phyloP scores from a whole-genome alignment of 768 basidiomycete genomes.

The Naganishia kalamii region DNA sequence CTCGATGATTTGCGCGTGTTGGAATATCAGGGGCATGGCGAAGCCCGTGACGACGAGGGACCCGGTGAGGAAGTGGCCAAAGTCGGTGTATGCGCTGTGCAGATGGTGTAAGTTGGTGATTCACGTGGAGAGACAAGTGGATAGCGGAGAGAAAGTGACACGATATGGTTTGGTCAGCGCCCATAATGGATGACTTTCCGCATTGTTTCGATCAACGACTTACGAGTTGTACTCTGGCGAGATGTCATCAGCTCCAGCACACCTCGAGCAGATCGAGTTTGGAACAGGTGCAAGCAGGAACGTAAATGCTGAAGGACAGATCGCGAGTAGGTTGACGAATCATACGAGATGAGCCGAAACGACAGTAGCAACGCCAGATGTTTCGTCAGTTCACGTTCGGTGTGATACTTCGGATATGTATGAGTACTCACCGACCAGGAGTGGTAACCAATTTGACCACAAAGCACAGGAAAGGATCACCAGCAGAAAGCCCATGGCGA shows the following conservation, averaged over 20 bases:
- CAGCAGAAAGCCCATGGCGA: conserved; percentile 94
- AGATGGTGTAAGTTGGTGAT: background rate
- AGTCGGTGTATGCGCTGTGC: conserved; percentile 56
- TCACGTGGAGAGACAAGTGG: background rate
- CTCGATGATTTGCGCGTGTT: conserved; percentile 82
- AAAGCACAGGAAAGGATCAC: conserved; percentile 96
- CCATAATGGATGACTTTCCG: background rate
- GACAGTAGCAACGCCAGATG: background rate
- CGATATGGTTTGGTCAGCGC: too few species aligned
- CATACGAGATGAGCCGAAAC: too few species aligned
- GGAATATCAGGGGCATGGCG: conserved; percentile 81
- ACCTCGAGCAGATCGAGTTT: conserved; percentile 88
- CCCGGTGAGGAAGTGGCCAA: conserved; percentile 90
- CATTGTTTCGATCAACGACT: background rate
- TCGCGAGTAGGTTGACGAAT: too few species aligned
- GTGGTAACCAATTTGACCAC: conserved; percentile 92
- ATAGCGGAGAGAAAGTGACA: background rate
- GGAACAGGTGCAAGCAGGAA: conserved; percentile 94
- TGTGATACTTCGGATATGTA: conserved; percentile 40
- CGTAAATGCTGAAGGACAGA: conserved; percentile 61
- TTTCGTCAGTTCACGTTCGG: background rate
- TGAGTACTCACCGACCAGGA: conserved; percentile 70
- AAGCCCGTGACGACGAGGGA: conserved; percentile 87
- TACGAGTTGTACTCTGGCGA: conserved; percentile 60
- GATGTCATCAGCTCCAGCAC: conserved; percentile 76